Evolutionary conservation across 768 basidiomycete genomes (phyloP), one percentile per base, ranked within the genome.

Genomic region (Dioszegia aurantiaca): DNA sequence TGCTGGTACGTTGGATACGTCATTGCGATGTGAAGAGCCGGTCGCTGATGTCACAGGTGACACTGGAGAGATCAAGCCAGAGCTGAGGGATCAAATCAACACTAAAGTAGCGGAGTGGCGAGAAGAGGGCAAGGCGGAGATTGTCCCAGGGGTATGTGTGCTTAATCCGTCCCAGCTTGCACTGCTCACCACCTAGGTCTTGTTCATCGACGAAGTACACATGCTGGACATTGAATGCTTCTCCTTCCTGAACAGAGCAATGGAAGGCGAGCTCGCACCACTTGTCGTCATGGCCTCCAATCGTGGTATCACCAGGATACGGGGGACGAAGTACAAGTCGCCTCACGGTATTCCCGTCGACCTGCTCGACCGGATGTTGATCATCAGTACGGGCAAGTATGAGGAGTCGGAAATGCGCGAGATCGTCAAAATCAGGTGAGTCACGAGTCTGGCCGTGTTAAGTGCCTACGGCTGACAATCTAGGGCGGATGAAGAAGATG

Each of bases 171-270:
- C 19, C 17, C 27, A 12, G 37, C 17, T n/a, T 27, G 47, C 21
- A 24, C 3, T 9, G 42, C 45, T 28, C 55, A 31, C 41, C 28
- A 19, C 39, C 8, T 67, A 93, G 90, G 90, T 95, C n/a, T 81
- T 95, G 12, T 97, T 97, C 81, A 95, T 97, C 67, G 94, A 98
- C 78, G 94, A 97, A 79, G 94, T 97, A 12, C 94, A 98, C 81
- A 99, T 99, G 94, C 86, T 99, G 64, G 94, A 99, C 77, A 97
- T 99, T 62, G 94, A 98, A 76, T 97, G 94, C 74, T 98, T 98
- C 81, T 95, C 93, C 6, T 99, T 93, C 83, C 81, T 99, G 59
- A 99, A 99, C 76, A 85, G 94, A 31, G 94, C 94, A 1, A 81
- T 99, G 46, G 94, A 99, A 75, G 86, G 86, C 60, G 93, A 94